Conservation (phyloP, 805 yeast species). For the Starmerella bombi region DNA sequence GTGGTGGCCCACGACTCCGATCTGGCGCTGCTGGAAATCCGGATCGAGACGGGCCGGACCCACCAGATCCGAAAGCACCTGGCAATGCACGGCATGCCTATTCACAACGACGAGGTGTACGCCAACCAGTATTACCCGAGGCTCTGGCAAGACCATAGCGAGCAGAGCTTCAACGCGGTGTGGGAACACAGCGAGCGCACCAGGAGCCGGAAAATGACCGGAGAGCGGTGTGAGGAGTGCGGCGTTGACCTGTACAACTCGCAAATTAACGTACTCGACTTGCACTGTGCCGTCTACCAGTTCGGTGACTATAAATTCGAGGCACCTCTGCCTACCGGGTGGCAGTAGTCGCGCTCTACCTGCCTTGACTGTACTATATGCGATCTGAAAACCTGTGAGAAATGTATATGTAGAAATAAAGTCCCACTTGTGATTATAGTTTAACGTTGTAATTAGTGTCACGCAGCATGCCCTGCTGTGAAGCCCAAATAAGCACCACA, state of each 20-base stretch:
- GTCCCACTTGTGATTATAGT: no score
- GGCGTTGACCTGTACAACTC: slow-evolving; percentile 13
- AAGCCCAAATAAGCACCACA: no score
- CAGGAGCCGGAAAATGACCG: slow-evolving; percentile 14
- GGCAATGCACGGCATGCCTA: slow-evolving; percentile 71
- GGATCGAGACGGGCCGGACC: slow-evolving; percentile 81
- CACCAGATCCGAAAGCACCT: slow-evolving; percentile 92
- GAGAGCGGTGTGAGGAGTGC: slow-evolving; percentile 19
- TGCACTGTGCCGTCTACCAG: slow-evolving; percentile 19
- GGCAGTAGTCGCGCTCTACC: no score
- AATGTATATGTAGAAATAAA: no score
- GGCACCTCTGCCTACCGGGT: slow-evolving; percentile 5
- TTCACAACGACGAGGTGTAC: slow-evolving; percentile 80
- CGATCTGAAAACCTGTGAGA: no score
- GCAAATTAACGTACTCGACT: slow-evolving; percentile 10
- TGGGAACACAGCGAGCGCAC: slow-evolving; percentile 5
- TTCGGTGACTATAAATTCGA: slow-evolving; percentile 8
- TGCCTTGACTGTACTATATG: no score
- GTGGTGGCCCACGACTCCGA: slow-evolving; percentile 1
- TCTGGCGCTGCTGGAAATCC: slow-evolving; percentile 50
- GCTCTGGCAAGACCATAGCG: slow-evolving; percentile 12
- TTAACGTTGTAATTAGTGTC: no score
- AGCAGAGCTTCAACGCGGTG: slow-evolving; percentile 11
- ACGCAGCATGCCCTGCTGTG: no score
- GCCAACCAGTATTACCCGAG: slow-evolving; percentile 27